Conservation (phyloP, 2,329 filamentous ascomycete species). For the Phaeosphaeria sp. region DNA sequence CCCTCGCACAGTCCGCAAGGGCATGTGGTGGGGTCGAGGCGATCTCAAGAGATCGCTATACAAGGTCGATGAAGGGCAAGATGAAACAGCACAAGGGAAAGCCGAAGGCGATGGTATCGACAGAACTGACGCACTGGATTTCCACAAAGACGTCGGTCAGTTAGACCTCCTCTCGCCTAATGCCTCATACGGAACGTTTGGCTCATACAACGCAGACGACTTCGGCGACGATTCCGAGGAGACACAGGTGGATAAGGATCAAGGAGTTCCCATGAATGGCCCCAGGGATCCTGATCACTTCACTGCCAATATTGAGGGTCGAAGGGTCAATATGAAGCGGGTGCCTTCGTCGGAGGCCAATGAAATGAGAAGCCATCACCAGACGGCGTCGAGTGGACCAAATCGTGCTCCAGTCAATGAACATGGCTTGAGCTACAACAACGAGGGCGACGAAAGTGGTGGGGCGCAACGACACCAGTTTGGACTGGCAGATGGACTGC, state of each 20-base stretch:
- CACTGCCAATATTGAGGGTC: constrained; percentile 17
- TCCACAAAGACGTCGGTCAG: constrained; percentile 22
- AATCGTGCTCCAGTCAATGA: constrained; percentile 29
- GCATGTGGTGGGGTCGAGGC: constrained; percentile 56
- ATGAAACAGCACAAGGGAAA: too few relatives aligned
- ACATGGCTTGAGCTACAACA: constrained; percentile 22
- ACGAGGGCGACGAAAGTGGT: constrained; percentile 11
- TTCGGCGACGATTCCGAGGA: constrained; percentile 19
- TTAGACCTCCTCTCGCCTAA: not conserved
- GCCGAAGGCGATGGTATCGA: constrained; percentile 25
- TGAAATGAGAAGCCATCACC: constrained; percentile 6
- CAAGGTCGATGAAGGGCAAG: constrained; percentile 19
- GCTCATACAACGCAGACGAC: constrained; percentile 4
- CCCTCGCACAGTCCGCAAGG: constrained; percentile 60
- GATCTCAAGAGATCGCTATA: constrained; percentile 51
- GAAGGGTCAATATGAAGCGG: constrained; percentile 21
- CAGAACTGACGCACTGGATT: constrained; percentile 23
- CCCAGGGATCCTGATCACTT: constrained; percentile 8
- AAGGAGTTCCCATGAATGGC: not conserved
- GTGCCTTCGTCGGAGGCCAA: constrained; percentile 17
- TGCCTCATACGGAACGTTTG: not conserved
- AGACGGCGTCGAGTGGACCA: not conserved
- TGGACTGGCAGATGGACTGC: constrained; percentile 55
- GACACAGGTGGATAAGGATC: constrained; percentile 13
- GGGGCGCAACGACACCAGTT: constrained; percentile 31